Evolutionary conservation across 1,284 basidiomycete species (phyloP).

Genomic region (Golubevia sp.): DNA sequence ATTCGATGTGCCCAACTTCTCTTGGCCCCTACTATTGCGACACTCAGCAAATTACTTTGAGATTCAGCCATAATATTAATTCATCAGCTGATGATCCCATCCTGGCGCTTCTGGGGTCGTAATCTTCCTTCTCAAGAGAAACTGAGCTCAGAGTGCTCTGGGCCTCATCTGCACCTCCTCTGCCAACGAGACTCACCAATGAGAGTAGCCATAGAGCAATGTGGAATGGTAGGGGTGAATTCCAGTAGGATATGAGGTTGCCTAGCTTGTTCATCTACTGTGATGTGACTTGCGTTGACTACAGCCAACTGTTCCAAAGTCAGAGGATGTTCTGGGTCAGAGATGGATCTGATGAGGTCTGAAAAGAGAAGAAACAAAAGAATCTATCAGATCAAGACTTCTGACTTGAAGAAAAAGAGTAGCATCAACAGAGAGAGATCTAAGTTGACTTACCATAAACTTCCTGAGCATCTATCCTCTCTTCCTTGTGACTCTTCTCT

Average conservation of each 20-base stretch:
- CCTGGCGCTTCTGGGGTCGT: no score
- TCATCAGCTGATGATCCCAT: no score
- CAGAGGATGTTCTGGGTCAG: slow-evolving; percentile 93
- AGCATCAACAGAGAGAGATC: slow-evolving; percentile 1
- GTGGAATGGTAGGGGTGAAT: slow-evolving; percentile 90
- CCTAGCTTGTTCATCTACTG: slow-evolving; percentile 65
- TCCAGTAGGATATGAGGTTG: slow-evolving; percentile 67
- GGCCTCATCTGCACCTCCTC: no score
- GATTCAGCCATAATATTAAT: no score
- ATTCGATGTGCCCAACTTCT: no score
- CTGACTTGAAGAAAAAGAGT: background rate
- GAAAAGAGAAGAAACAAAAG: background rate
- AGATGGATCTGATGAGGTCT: slow-evolving; percentile 85
- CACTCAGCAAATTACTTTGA: no score
- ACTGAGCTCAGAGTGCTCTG: no score
- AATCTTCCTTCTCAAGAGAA: no score
- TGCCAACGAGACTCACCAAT: slow-evolving; percentile 84
- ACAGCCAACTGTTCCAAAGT: slow-evolving; percentile 96
- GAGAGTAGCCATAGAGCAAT: slow-evolving; percentile 96
- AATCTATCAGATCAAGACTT: background rate
- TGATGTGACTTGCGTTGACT: slow-evolving; percentile 85
- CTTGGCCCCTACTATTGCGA: no score
- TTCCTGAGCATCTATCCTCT: slow-evolving; percentile 48
- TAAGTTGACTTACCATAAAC: slow-evolving; percentile 27
- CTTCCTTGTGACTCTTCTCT: slow-evolving; percentile 2